Evolutionary conservation across 2,329 filamentous ascomycete species (phyloP), one percentile per base, ranked within the genome.

Genomic region (Cercospora nicotianae): DNA sequence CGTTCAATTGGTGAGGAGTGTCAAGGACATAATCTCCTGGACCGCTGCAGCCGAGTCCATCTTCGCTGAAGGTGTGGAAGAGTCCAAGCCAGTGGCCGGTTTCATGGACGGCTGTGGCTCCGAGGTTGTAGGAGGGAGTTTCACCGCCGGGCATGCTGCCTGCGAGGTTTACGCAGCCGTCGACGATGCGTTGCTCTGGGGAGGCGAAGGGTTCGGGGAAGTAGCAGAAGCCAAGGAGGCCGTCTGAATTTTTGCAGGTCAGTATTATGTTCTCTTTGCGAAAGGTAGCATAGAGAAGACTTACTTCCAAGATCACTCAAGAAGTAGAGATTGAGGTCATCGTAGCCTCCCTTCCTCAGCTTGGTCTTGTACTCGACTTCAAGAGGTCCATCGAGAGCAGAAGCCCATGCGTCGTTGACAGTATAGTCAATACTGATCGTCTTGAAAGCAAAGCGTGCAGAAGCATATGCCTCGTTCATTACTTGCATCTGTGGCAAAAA

Each of bases 311-410:
- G 78, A 64, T 85, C 79, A 26, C 83, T 84, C 72, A 86, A 82
- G 76, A 86, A 87, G 76, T 86, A 87, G 57, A 87, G 77, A 74
- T 87, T 87, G 28, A 87, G 79, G 0, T 82, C 81, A 30, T 72
- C 70, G 74, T 87, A 87, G 39, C 74, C 81, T 63, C 85, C 85
- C 69, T 81, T 78, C 23, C 84, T 83, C 3, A 87, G 80, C 3
- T 80, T 74, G 28, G 75, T 75, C 75, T 87, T 87, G 84, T 87
- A 86, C 16, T 69, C 79, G 16, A 60, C 55, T 39, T 72, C 67
- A 10, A 60, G 65, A 86, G 86, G 16, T 67, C 78, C 20, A 12
- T 64, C 80, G 13, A 77, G 79, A 60, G 78, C 77, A 63, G 77
- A 75, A 28, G 85, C 84, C 84, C 85, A 87, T 30, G 76, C 76